These are phyloP conservation scores for Lindgomyces ingoldianus DNA, from an alignment of 495 filamentous ascomycete species.

Conservation along the genomic window DNA sequence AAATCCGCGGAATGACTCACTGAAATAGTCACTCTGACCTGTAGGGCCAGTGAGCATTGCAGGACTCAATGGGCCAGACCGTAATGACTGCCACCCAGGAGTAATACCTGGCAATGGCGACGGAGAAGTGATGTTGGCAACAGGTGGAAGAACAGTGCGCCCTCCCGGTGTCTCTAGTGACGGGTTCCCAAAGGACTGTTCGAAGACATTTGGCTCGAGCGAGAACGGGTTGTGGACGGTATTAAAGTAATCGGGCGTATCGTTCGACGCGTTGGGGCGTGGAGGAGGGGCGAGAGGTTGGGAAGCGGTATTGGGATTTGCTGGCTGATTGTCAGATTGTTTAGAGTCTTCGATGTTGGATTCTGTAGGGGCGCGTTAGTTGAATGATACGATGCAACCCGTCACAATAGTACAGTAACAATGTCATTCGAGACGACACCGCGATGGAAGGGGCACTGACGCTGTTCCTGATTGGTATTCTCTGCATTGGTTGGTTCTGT, in stretches of 20 bases:
- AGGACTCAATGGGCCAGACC: conserved; percentile 91
- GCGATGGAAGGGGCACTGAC: too few relatives aligned
- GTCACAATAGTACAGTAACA: too few relatives aligned
- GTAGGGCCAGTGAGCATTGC: conserved; percentile 93
- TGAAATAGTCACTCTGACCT: conserved; percentile 71
- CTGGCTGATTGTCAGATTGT: not conserved
- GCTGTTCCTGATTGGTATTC: conserved; percentile 5
- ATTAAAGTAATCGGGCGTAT: conserved; percentile 35
- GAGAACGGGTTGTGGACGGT: conserved; percentile 51
- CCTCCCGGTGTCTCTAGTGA: conserved; percentile 76
- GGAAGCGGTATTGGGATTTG: not conserved
- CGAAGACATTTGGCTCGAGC: conserved; percentile 93
- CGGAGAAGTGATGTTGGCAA: conserved; percentile 89
- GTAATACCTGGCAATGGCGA: conserved; percentile 70
- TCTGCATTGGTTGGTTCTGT: conserved; percentile 20
- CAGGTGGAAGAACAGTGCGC: conserved; percentile 84
- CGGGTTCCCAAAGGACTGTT: conserved; percentile 78
- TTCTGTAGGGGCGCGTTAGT: not conserved
- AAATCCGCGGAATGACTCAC: conserved; percentile 74
- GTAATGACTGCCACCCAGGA: conserved; percentile 82
- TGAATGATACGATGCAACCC: not conserved
- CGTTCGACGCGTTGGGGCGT: conserved; percentile 14
- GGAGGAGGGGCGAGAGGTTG: conserved; percentile 27
- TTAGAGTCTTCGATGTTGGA: not conserved
- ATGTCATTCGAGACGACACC: too few relatives aligned